phyloP scores from a whole-genome alignment of 805 yeast genomes.

The Metschnikowia cerradonensis region DNA sequence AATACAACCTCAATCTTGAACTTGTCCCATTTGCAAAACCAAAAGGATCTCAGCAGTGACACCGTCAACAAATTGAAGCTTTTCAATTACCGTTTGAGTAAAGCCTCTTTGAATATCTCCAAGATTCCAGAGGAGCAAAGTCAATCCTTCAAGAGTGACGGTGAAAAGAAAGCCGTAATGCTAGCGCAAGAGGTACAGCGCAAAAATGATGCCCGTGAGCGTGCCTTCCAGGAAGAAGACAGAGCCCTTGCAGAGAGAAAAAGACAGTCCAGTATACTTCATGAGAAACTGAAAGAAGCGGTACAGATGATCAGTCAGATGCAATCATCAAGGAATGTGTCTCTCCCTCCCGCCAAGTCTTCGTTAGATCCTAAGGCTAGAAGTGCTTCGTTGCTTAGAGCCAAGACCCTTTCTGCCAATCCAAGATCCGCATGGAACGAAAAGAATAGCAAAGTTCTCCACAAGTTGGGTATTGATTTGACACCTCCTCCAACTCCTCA shows the following conservation, averaged over 20 bases:
- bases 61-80: slow-evolving; percentile 11
- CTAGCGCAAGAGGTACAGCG: slow-evolving; percentile 17
- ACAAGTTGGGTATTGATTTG: slow-evolving; percentile 35
- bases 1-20: slow-evolving; percentile 7
- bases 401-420: slow-evolving; percentile 27
- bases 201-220: slow-evolving; percentile 13
- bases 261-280: slow-evolving; percentile 22
- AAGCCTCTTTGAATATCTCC: slow-evolving; percentile 10
- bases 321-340: slow-evolving; percentile 13
- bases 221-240: slow-evolving; percentile 7
- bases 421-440: slow-evolving; percentile 24
- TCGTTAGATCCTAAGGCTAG: slow-evolving; percentile 38
- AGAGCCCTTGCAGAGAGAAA: slow-evolving; percentile 13
- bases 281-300: slow-evolving; percentile 28
- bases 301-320: slow-evolving; percentile 20
- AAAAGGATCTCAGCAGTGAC: slow-evolving; percentile 8
- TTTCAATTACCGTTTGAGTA: slow-evolving; percentile 13
- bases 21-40: slow-evolving; percentile 5
- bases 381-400: slow-evolving; percentile 30
- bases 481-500: slow-evolving; percentile 12
- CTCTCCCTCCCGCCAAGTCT: slow-evolving; percentile 13
- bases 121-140: slow-evolving; percentile 2
- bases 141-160: neutral
- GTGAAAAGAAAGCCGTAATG: slow-evolving; percentile 20
- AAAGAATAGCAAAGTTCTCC: slow-evolving; percentile 31